phyloP scores from a whole-genome alignment of 257 asterid genomes.

The Dorcoceras hygrometricum region DNA sequence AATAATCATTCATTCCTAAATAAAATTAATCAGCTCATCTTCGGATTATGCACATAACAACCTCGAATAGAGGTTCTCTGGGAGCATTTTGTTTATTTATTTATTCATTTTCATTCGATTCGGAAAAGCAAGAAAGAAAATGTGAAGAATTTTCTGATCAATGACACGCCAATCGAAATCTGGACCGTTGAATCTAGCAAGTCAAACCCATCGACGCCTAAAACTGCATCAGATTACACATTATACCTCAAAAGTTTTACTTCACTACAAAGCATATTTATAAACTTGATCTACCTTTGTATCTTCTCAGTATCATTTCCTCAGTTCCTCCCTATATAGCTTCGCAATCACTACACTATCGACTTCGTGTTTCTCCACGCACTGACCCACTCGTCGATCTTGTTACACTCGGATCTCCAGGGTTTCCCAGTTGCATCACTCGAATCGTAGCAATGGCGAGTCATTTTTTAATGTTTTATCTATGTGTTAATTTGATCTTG shows the following conservation, averaged over 20 bases:
- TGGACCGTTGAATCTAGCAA: constrained; percentile 11
- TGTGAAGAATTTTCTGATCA: neutral
- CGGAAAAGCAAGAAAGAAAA: neutral
- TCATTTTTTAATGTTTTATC: constrained; percentile 17
- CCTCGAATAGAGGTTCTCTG: too few species aligned
- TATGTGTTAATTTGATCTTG: constrained; percentile 23
- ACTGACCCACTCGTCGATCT: constrained; percentile 26
- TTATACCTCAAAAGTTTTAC: constrained; percentile 14
- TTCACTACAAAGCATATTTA: neutral
- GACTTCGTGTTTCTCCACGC: constrained; percentile 17
- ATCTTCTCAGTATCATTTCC: constrained; percentile 8
- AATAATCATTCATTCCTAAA: too few species aligned
- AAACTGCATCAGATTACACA: neutral
- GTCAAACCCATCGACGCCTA: constrained; percentile 11
- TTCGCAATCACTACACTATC: constrained; percentile 24
- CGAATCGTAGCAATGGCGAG: constrained; percentile 43
- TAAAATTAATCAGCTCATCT: too few species aligned
- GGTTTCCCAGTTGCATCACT: constrained; percentile 27
- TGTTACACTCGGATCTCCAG: constrained; percentile 31
- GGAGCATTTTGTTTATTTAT: too few species aligned
- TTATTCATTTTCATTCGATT: too few species aligned
- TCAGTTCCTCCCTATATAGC: constrained; percentile 21
- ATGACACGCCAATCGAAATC: constrained; percentile 20
- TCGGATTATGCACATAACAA: too few species aligned
- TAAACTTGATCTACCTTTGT: constrained; percentile 23